phyloP scores from a whole-genome alignment of 768 basidiomycete species.

The Psilocybe cyanescens region DNA sequence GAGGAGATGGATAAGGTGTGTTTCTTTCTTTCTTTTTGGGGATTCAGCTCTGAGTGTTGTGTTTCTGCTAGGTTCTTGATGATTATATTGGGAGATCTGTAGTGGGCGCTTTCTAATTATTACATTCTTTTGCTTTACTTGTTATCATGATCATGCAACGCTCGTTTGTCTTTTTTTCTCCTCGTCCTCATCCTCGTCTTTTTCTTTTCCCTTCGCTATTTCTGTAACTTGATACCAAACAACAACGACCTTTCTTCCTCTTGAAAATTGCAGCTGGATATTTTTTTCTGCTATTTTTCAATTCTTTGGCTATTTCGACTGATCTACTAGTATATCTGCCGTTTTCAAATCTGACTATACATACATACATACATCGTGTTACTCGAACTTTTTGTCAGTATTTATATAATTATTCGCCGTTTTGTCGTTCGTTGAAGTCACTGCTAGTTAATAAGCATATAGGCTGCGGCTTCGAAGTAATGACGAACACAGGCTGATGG shows the following conservation, averaged over 20 bases:
- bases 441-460: too few species aligned
- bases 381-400: background rate
- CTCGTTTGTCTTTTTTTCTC: background rate
- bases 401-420: background rate
- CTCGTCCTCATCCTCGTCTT: background rate
- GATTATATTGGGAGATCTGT: constrained; percentile 31
- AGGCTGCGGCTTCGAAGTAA: too few species aligned
- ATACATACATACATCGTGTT: background rate
- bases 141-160: background rate
- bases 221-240: background rate
- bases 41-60: background rate
- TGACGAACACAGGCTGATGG: too few species aligned
- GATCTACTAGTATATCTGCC: background rate
- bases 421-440: background rate
- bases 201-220: background rate
- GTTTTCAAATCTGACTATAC: background rate
- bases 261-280: background rate
- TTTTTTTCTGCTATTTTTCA: background rate
- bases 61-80: constrained; percentile 31
- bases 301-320: background rate
- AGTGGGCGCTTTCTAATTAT: constrained; percentile 32
- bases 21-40: background rate
- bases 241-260: background rate
- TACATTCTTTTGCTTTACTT: background rate
- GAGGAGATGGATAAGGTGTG: constrained; percentile 82